phyloP scores from a whole-genome alignment of 306 rosid genomes.

The Sphenostylis stenocarpa region DNA sequence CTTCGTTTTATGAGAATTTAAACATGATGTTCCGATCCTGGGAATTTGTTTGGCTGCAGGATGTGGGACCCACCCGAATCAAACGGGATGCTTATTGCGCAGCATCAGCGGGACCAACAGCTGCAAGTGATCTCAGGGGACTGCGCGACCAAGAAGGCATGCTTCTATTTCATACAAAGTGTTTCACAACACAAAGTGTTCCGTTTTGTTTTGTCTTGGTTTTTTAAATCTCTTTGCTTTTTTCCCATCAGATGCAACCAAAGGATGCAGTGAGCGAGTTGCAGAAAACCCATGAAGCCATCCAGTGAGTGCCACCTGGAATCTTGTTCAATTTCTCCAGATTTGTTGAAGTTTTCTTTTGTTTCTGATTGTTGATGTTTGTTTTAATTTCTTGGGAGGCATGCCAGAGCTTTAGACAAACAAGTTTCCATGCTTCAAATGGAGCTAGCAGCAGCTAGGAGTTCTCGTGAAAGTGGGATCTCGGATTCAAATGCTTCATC shows the following conservation, averaged over 20 bases:
- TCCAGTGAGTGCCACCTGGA: conserved; percentile 73
- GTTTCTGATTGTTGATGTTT: conserved; percentile 14
- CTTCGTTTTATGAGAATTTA: conserved; percentile 8
- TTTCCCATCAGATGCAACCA: conserved; percentile 51
- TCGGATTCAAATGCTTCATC: conserved; percentile 47
- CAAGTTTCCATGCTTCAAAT: conserved; percentile 78
- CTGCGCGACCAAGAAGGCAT: conserved; percentile 54
- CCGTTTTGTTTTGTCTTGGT: neutral
- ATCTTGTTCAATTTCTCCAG: conserved; percentile 21
- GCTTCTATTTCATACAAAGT: neutral
- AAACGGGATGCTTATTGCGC: conserved; percentile 56
- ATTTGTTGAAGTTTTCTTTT: conserved; percentile 26
- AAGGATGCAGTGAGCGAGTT: conserved; percentile 63
- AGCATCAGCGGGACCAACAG: conserved; percentile 68
- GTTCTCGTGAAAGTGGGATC: conserved; percentile 51
- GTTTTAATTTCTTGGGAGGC: conserved; percentile 39
- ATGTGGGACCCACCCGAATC: conserved; percentile 73
- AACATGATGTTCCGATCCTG: conserved; percentile 32
- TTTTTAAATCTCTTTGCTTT: neutral
- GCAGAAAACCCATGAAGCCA: conserved; percentile 80
- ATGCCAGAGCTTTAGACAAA: conserved; percentile 77
- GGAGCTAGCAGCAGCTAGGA: conserved; percentile 81
- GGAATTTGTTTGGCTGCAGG: conserved; percentile 41
- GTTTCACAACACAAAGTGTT: neutral
- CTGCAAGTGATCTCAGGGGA: conserved; percentile 72